Evolutionary conservation across 306 rosid species (phyloP), one percentile per base, ranked within the genome.

Genomic region (Citrullus colocynthis): DNA sequence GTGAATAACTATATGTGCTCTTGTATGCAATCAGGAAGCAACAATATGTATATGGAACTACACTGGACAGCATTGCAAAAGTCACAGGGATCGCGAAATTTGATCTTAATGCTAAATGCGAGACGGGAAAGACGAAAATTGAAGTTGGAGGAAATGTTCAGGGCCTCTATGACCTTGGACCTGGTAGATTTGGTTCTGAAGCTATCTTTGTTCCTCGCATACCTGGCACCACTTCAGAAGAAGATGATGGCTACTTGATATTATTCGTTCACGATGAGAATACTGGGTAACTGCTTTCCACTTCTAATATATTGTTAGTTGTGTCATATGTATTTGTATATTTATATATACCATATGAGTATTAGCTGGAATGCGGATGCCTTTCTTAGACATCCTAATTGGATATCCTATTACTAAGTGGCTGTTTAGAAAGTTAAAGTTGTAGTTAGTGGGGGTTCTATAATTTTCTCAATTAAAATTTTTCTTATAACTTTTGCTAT

Each of bases 221-320:
- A 45, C 91, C 95, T 12, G 96, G 93, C 48, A 81, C 78, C 11
- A 44, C 86, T 72, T 87, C 97, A n/a, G 89, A 86, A 86, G 97
- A 95, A 90, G 98, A 95, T 82, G 97, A 92, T 83, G 98, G 98
- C 81, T 92, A 88, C 88, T 85, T 92, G 76, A 89, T 95, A 74
- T 82, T 86, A 79, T 95, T 90, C 77, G 96, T 88, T n/a, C 96
- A 95, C 15, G 92, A 90, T 11, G 98, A 95, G 87, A 90, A 84
- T 54, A 79, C 87, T 0, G 89, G 96, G 97, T 95, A 52, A 89
- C 18, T 41, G 80, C 72, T 80, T 75, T 6, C 59, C 74, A 65
- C 36, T 20, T 56, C 44, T 18, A 36, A 10, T 37, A 36, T 72
- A 15, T 16, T 24, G 51, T 55, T 71, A 70, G 34, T 49, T 75